Conservation (phyloP, 768 basidiomycete genomes). For the Russula sp. region DNA sequence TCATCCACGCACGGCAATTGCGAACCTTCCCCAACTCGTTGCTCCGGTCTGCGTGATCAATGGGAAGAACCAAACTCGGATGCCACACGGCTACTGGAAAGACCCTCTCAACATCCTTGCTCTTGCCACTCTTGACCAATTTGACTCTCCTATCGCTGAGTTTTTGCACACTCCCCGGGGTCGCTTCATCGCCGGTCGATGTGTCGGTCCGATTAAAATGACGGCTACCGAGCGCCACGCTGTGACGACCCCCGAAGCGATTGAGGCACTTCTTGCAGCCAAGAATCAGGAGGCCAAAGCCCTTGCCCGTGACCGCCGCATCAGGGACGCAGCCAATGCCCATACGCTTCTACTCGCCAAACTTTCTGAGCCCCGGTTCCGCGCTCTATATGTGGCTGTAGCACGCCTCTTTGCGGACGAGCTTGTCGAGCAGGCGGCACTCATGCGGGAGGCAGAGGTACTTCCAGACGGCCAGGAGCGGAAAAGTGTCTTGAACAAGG, state of each 20-base stretch:
- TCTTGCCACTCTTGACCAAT: constrained; percentile 49
- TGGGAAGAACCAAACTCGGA: constrained; percentile 27
- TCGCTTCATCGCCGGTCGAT: not conserved
- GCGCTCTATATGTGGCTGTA: constrained; percentile 58
- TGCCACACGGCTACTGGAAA: constrained; percentile 67
- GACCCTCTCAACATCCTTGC: constrained; percentile 65
- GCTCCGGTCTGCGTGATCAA: constrained; percentile 29
- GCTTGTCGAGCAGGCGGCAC: constrained; percentile 43
- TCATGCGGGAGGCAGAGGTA: constrained; percentile 34
- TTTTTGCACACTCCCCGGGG: constrained; percentile 9
- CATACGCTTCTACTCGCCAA: constrained; percentile 38
- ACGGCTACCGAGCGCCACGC: constrained; percentile 26
- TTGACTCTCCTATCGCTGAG: constrained; percentile 28
- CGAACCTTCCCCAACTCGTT: constrained; percentile 34
- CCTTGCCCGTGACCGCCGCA: constrained; percentile 24
- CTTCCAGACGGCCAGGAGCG: constrained; percentile 32
- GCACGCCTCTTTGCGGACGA: constrained; percentile 53
- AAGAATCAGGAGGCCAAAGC: constrained; percentile 23
- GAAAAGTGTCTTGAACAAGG: constrained; percentile 32
- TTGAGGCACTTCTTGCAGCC: not conserved
- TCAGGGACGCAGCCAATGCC: constrained; percentile 24
- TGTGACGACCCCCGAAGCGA: not conserved
- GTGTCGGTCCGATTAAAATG: not conserved
- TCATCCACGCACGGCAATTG: constrained; percentile 64
- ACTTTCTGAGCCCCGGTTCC: constrained; percentile 45